These are phyloP conservation scores for Malassezia brasiliensis DNA, from an alignment of 1,284 basidiomycete species.

Conservation along the genomic window DNA sequence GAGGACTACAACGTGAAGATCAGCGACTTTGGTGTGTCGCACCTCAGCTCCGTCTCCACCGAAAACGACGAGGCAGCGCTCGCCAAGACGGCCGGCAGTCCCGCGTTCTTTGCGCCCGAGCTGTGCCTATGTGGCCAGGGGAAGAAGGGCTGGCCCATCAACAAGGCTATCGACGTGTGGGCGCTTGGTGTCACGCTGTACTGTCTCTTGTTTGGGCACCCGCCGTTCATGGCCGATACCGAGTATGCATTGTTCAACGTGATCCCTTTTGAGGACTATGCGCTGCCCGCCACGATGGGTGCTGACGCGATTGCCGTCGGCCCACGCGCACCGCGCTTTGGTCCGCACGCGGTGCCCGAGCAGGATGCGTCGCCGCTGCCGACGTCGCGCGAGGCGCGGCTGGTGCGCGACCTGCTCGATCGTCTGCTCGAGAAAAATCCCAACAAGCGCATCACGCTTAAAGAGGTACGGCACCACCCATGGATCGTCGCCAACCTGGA, in stretches of 20 bases:
- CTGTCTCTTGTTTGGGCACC: slow-evolving; percentile 77
- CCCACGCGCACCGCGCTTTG: slow-evolving; percentile 34
- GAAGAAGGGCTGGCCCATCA: slow-evolving; percentile 54
- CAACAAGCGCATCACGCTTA: slow-evolving; percentile 65
- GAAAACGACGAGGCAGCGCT: slow-evolving; percentile 54
- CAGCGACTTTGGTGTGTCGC: slow-evolving; percentile 91
- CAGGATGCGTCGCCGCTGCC: slow-evolving; percentile 17
- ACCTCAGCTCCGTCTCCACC: slow-evolving; percentile 71
- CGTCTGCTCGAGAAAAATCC: slow-evolving; percentile 75
- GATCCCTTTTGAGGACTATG: slow-evolving; percentile 71
- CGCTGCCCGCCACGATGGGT: slow-evolving; percentile 64
- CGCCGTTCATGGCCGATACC: slow-evolving; percentile 60
- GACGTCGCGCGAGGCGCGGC: slow-evolving; percentile 26
- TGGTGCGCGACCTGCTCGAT: slow-evolving; percentile 62
- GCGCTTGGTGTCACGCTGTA: slow-evolving; percentile 95
- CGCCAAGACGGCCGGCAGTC: slow-evolving; percentile 87
- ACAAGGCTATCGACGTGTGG: slow-evolving; percentile 97
- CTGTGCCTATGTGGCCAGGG: slow-evolving; percentile 56
- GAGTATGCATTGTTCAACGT: slow-evolving; percentile 76
- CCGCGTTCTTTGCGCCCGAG: slow-evolving; percentile 95
- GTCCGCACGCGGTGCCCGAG: slow-evolving; percentile 23
- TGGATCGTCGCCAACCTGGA: slow-evolving; percentile 71
- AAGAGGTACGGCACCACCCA: slow-evolving; percentile 68
- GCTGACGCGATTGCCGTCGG: slow-evolving; percentile 54
- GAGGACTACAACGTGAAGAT: slow-evolving; percentile 77